These are phyloP conservation scores for Paracamarosporium sp. DNA, from an alignment of 2,329 filamentous ascomycete species.

Conservation along the genomic window DNA sequence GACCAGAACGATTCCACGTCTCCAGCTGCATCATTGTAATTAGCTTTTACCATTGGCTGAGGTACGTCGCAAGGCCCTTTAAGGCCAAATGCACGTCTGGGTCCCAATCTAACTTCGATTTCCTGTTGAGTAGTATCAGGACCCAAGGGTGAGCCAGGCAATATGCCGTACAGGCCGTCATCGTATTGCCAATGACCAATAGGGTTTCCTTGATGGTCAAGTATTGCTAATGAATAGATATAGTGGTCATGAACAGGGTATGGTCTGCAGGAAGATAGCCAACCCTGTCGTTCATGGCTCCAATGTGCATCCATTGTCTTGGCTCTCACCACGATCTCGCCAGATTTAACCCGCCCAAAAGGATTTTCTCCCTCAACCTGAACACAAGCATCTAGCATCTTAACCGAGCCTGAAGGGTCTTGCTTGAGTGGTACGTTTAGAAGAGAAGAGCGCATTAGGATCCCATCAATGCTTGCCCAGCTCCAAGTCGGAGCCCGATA, in stretches of 20 bases:
- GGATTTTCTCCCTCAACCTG: conserved; percentile 1
- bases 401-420: background rate
- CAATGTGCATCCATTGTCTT: background rate
- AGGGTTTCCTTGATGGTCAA: background rate
- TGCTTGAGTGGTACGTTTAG: background rate
- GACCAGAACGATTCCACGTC: background rate
- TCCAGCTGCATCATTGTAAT: background rate
- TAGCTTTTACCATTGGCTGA: no score
- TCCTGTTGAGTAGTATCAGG: background rate
- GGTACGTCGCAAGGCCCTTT: no score
- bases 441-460: no score
- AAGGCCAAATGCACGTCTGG: no score
- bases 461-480: conserved; percentile 9
- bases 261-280: background rate
- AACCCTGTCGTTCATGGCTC: background rate
- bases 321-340: background rate
- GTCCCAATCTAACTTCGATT: background rate
- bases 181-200: conserved; percentile 7
- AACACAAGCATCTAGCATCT: background rate
- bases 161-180: conserved; percentile 4
- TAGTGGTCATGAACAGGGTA: background rate
- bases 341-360: conserved; percentile 2
- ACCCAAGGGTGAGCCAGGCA: background rate
- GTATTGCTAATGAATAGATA: background rate
- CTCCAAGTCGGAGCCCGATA: conserved; percentile 12